These are phyloP conservation scores for Zarea fungicola DNA, from an alignment of 2,329 filamentous ascomycete genomes.

Conservation along the genomic window DNA sequence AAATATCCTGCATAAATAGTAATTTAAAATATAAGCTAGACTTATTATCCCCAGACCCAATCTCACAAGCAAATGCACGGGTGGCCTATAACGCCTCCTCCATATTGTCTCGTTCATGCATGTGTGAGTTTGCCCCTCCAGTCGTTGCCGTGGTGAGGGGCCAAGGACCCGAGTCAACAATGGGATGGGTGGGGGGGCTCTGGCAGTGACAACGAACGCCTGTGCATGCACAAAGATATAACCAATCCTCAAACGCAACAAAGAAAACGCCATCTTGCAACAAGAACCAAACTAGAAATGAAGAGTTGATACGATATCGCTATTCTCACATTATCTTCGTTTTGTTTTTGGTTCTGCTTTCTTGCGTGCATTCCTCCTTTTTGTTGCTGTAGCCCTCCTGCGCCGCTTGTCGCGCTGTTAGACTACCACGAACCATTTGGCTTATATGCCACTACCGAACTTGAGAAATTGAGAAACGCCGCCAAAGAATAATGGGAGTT, in stretches of 20 bases:
- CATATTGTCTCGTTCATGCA: neutral
- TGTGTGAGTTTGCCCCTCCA: too few species aligned
- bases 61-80: too few species aligned
- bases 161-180: slow-evolving; percentile 12
- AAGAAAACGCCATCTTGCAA: neutral
- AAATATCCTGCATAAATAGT: too few species aligned
- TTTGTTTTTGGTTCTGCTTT: slow-evolving; percentile 8
- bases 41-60: too few species aligned
- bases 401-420: neutral
- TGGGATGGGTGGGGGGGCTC: neutral
- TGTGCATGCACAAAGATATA: too few species aligned
- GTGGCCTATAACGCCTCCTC: neutral
- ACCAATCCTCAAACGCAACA: too few species aligned
- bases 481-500: slow-evolving; percentile 16
- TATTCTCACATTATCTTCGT: neutral
- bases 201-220: too few species aligned
- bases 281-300: neutral
- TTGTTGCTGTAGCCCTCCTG: neutral
- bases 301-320: neutral
- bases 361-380: neutral
- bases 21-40: too few species aligned
- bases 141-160: slow-evolving; percentile 14
- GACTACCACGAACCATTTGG: neutral
- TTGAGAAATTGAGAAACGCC: neutral
- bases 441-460: neutral